Evolutionary conservation across 202 grass and related monocot species (phyloP), one percentile per base, ranked within the genome.

Genomic region (Eragrostis tef): DNA sequence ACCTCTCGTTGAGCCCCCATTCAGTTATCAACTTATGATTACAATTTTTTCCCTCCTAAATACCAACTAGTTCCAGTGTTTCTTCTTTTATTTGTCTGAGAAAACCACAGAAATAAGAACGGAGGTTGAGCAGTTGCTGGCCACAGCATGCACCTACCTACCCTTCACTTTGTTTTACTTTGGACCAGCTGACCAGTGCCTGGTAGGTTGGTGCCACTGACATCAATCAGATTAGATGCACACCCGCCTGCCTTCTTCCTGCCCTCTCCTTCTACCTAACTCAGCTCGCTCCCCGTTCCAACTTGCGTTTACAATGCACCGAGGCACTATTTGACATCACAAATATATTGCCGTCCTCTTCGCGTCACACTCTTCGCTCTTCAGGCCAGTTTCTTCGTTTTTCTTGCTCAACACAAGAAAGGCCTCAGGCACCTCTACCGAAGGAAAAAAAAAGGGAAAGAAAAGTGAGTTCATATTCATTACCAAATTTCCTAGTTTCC

Each of bases 81-180:
- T 19, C 50, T 52, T 15, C 2, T 19, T 52, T 52, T 19, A n/a
- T 6, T 56, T 9, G 1, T 57, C 8, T 20, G 6, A 54, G 16
- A 20, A 8, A 20, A 19, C 2, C 0, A 24, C 2, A 58, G 9
- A 24, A 22, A 24, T 3, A 13, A 24, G 13, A 29, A 14, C 7
- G 7, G 7, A 41, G 27, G 24, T 6, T 46, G 24, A 14, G 13
- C 12, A 19, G 22, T 64, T 71, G 74, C 26, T 79, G 39, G 74
- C 82, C 82, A 70, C 64, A 49, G 8, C 39, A 14, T 42, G 42
- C 82, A 70, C 82, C 82, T 59, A 84, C 31, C 31, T 4, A 39
- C 81, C 68, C 22, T 36, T 16, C 61, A 7, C 20, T 44, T 52
- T n/a, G 16, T 11, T 60, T 4, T 25, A n/a, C 22, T 74, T 74